A percentile compares a stretch with the other conserved stretches of the same genome.
phyloP scores from a whole-genome alignment of 2,329 filamentous ascomycete genomes.

The Aspergillus arachidicola region DNA sequence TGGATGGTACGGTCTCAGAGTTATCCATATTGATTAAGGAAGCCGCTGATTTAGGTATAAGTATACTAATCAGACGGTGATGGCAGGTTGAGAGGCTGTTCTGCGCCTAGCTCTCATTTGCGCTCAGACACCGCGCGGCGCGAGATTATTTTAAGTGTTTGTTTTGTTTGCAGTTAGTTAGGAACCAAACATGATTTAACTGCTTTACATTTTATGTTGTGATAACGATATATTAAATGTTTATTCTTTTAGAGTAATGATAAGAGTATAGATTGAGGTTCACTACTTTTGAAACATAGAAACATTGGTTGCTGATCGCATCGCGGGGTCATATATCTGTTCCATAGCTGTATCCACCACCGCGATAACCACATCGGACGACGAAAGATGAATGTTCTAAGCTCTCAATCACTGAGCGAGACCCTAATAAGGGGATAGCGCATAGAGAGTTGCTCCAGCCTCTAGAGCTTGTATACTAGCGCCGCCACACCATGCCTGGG shows the following conservation, averaged over 20 bases:
- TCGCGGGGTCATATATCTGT: not conserved
- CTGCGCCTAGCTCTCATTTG: slow-evolving; percentile 3
- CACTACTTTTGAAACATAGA: not conserved
- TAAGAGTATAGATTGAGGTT: not conserved
- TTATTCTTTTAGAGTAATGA: not conserved
- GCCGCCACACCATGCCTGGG: not conserved
- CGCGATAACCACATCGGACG: not conserved
- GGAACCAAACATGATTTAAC: not conserved
- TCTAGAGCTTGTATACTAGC: not conserved
- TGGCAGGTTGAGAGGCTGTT: not conserved
- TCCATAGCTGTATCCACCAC: not conserved
- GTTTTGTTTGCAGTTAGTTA: slow-evolving; percentile 26
- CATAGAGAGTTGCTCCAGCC: not conserved
- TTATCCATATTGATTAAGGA: slow-evolving; percentile 24
- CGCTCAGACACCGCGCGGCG: slow-evolving; percentile 11
- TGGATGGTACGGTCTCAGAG: slow-evolving; percentile 15
- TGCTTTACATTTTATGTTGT: not conserved
- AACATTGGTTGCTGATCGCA: not conserved
- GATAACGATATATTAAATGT: not conserved
- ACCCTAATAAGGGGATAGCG: not conserved
- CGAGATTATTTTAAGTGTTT: slow-evolving; percentile 26
- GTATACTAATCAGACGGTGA: not conserved
- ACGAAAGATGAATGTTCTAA: not conserved
- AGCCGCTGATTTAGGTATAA: too few relatives aligned
- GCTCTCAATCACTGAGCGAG: not conserved